These are phyloP conservation scores for Eucalyptus globulus DNA, from an alignment of 345 rosid genomes.

Conservation along the genomic window DNA sequence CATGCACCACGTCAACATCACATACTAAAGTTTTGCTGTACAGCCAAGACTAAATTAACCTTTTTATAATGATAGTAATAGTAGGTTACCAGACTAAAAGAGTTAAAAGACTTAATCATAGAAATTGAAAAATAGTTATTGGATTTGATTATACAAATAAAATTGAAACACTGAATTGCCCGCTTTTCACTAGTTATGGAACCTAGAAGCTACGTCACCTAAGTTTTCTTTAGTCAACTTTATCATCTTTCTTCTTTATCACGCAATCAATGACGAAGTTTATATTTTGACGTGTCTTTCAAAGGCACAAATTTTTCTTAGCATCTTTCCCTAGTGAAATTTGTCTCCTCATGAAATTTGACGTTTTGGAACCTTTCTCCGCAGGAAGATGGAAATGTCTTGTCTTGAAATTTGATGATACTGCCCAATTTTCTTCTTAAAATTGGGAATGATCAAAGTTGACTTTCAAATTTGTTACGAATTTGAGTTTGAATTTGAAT, in stretches of 20 bases:
- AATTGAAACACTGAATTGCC: neutral
- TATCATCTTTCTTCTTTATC: neutral
- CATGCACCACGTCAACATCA: neutral
- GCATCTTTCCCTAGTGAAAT: neutral
- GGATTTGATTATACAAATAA: neutral
- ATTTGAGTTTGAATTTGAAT: neutral
- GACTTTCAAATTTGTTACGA: neutral
- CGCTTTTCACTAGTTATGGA: neutral
- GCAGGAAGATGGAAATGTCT: neutral
- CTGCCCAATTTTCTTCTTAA: neutral
- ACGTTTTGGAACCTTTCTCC: neutral
- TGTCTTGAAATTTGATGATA: neutral
- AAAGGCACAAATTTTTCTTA: neutral
- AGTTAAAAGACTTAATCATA: neutral
- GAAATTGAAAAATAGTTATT: too few species aligned
- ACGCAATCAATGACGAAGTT: neutral
- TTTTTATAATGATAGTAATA: too few species aligned
- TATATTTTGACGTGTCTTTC: neutral
- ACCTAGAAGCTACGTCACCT: neutral
- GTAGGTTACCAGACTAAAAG: neutral
- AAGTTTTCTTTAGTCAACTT: neutral
- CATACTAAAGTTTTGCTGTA: fast-evolving
- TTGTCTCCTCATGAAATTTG: neutral
- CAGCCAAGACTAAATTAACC: too few species aligned
- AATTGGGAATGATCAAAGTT: neutral